Percentiles rank a stretch among this genome's conserved stretches.
Conservation (phyloP, 495 filamentous ascomycete genomes). For the Glarea lozoyensis region DNA sequence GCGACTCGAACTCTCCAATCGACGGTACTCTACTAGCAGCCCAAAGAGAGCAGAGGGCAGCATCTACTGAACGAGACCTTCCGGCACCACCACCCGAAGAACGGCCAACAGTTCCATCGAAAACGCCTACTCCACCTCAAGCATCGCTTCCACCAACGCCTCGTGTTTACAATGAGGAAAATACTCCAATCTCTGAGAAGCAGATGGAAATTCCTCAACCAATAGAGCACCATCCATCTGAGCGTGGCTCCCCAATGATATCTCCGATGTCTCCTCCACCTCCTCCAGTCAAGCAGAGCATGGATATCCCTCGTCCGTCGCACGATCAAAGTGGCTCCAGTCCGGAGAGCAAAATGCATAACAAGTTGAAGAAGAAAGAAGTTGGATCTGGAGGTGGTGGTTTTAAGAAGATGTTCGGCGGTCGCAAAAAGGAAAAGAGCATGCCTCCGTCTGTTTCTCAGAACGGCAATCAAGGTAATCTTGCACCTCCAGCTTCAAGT, state of each 20-base stretch:
- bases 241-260: neutral
- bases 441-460: constrained; percentile 40
- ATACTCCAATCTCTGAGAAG: constrained; percentile 14
- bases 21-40: constrained; percentile 17
- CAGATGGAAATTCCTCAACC: constrained; percentile 12
- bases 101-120: constrained; percentile 12
- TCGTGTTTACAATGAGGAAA: constrained; percentile 4
- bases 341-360: constrained; percentile 37
- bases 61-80: constrained; percentile 12
- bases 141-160: constrained; percentile 19
- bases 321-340: constrained; percentile 33
- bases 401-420: constrained; percentile 56
- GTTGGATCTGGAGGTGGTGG: constrained; percentile 23
- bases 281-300: neutral
- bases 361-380: constrained; percentile 49
- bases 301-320: constrained; percentile 25
- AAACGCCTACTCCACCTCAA: constrained; percentile 9
- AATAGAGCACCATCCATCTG: constrained; percentile 14
- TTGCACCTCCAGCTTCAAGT: constrained; percentile 5
- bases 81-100: constrained; percentile 12
- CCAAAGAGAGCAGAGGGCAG: constrained; percentile 6
- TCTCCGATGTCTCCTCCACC: neutral
- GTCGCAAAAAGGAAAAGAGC: constrained; percentile 44
- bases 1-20: constrained; percentile 20
- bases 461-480: constrained; percentile 15